Base-by-base conservation (phyloP, 352 stramenopile species). In the Thalassiosira sp. region DNA sequence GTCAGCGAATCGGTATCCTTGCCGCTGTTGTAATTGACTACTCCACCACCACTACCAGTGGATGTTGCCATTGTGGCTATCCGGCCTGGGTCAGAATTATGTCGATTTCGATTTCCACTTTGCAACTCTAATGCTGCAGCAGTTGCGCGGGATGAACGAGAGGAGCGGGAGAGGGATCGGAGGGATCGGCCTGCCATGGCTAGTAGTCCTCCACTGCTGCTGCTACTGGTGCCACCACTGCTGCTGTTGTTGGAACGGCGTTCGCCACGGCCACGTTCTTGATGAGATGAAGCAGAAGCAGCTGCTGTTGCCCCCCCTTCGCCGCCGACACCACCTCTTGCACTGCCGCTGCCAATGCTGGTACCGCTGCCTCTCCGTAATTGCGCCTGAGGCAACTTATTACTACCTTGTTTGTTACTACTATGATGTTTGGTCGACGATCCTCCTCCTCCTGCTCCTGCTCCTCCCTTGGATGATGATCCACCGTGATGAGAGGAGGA, bases 81-180 rank as follows among this genome's bases (percentile, higher is more conserved):
- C 10, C 27, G 42, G 6, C n/a, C 53, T 33, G 20, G 20, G 6
- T 28, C 20, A 16, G n/a, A 49, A 49, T 49, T 40, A 2, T 45
- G 35, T 5, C 35, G 35, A n/a, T n/a, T 3, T 3, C 7, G 7
- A 45, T n/a, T 15, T 6, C 6, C 20, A 35, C 8, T 35, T 6
- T 33, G 20, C 8, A 56, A 27, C 31, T 56, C 46, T 24, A 56
- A 37, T 35, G 46, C 46, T 10, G 27, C 24, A 2, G n/a, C 16
- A 7, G 43, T 56, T 11, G 43, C 46, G 37, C 37, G 22, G 28
- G 43, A 43, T 18, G 52, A 33, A n/a, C 54, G 35, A 18, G n/a
- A 45, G 24, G 43, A 46, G 13, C 45, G 56, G 22, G 56, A 75
- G 35, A 37, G 66, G 15, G 66, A 74, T 51, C 31, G 64, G 27